Evolutionary conservation across 2,329 filamentous ascomycete genomes (phyloP).

Genomic region (Rutstroemia sp.): DNA sequence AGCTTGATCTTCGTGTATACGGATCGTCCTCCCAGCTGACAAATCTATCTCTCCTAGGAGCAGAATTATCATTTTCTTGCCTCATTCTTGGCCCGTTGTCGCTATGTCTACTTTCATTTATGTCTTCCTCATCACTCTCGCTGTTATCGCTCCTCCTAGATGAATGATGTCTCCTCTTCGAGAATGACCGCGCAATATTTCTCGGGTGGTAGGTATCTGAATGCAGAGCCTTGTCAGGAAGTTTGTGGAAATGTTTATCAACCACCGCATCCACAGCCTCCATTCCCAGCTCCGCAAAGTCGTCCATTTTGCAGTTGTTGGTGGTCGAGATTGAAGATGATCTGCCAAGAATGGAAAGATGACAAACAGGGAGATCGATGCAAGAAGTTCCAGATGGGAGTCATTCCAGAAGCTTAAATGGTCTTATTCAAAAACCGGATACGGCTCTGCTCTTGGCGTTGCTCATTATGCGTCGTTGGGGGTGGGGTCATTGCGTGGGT

Average conservation of each 20-base stretch:
- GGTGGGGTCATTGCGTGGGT: not conserved
- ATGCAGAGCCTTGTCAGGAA: slow-evolving; percentile 11
- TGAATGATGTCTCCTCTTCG: not conserved
- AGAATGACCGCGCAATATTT: not conserved
- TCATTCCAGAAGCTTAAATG: not conserved
- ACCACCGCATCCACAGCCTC: slow-evolving; percentile 6
- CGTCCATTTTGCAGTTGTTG: not conserved
- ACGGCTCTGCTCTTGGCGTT: not conserved
- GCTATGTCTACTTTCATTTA: not conserved
- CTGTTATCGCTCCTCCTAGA: not conserved
- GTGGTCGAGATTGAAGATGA: not conserved
- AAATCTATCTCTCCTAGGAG: not conserved
- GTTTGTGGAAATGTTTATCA: slow-evolving; percentile 15
- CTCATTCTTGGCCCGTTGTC: not conserved
- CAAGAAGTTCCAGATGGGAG: not conserved
- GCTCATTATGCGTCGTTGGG: not conserved
- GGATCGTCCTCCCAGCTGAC: no score
- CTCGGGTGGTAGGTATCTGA: not conserved
- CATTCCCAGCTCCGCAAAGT: not conserved
- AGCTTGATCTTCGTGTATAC: no score
- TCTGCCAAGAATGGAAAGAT: not conserved
- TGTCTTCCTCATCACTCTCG: not conserved
- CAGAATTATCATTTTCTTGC: not conserved
- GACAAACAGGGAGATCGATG: not conserved
- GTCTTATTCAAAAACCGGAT: no score